phyloP scores from a whole-genome alignment of 345 rosid genomes.

The Acer saccharum region DNA sequence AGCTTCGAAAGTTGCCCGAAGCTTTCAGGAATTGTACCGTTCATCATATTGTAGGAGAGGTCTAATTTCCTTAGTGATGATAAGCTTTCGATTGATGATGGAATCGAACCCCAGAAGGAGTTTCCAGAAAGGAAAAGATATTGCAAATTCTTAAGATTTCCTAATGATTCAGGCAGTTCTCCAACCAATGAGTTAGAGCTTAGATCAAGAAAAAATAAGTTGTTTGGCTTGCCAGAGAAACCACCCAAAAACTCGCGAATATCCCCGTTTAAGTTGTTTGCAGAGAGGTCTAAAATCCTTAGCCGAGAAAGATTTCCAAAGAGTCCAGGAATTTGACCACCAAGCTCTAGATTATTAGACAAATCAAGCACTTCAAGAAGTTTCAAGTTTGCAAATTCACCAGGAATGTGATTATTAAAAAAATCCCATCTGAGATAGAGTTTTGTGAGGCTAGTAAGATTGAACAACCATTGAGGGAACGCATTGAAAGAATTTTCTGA shows the following conservation, averaged over 20 bases:
- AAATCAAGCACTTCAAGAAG: conserved; percentile 39
- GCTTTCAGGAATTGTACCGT: conserved; percentile 50
- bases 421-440: conserved; percentile 42
- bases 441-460: conserved; percentile 48
- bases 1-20: conserved; percentile 47
- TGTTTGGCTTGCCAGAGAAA: conserved; percentile 29
- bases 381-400: conserved; percentile 37
- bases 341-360: conserved; percentile 40
- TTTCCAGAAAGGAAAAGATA: conserved; percentile 43
- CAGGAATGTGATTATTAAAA: conserved; percentile 41
- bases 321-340: conserved; percentile 39
- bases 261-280: conserved; percentile 42
- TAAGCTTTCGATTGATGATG: conserved; percentile 49
- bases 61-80: conserved; percentile 36
- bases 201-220: conserved; percentile 37
- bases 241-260: conserved; percentile 42
- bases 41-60: conserved; percentile 47
- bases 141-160: conserved; percentile 36
- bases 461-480: conserved; percentile 52
- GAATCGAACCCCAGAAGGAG: conserved; percentile 49
- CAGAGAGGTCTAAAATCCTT: conserved; percentile 50
- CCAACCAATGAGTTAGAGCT: conserved; percentile 42
- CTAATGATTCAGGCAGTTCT: conserved; percentile 52
- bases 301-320: conserved; percentile 40
- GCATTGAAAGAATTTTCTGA: conserved; percentile 52